These are phyloP conservation scores for Fraxinus paxiana DNA, from an alignment of 305 asterid genomes.

Conservation along the genomic window DNA sequence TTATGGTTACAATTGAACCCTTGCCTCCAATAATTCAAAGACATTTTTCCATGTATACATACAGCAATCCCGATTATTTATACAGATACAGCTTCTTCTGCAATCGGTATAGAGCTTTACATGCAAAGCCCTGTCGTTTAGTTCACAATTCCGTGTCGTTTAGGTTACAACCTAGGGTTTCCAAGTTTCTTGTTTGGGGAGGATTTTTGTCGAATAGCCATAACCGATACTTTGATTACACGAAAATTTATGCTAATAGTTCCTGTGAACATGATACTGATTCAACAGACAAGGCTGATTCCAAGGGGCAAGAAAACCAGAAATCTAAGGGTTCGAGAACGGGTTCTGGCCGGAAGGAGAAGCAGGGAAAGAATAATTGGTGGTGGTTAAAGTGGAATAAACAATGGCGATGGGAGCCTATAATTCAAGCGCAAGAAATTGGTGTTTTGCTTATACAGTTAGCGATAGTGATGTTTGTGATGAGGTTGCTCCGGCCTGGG, in stretches of 20 bases:
- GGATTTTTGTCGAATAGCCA: conserved; percentile 25
- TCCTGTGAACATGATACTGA: conserved; percentile 83
- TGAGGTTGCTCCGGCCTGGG: conserved; percentile 89
- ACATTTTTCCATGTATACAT: conserved; percentile 47
- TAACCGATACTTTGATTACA: conserved; percentile 28
- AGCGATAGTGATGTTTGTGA: conserved; percentile 84
- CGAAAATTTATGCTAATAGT: conserved; percentile 55
- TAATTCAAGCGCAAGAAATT: conserved; percentile 83
- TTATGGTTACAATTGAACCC: conserved; percentile 47
- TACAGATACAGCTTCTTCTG: conserved; percentile 36
- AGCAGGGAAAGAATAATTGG: conserved; percentile 72
- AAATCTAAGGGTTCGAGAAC: conserved; percentile 32
- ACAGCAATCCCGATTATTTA: conserved; percentile 31
- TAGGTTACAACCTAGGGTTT: conserved; percentile 46
- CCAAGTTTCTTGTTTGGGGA: conserved; percentile 31
- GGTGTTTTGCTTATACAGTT: conserved; percentile 80
- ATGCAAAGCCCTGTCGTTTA: conserved; percentile 28
- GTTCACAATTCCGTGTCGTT: conserved; percentile 34
- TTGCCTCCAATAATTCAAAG: conserved; percentile 35
- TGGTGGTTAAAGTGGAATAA: conserved; percentile 49
- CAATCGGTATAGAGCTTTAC: conserved; percentile 43
- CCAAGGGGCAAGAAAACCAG: conserved; percentile 48
- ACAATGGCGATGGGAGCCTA: conserved; percentile 86
- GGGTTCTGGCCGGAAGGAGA: conserved; percentile 61
- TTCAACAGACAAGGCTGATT: conserved; percentile 52